Conservation (phyloP, 345 rosid species). For the Erodium maritimum region DNA sequence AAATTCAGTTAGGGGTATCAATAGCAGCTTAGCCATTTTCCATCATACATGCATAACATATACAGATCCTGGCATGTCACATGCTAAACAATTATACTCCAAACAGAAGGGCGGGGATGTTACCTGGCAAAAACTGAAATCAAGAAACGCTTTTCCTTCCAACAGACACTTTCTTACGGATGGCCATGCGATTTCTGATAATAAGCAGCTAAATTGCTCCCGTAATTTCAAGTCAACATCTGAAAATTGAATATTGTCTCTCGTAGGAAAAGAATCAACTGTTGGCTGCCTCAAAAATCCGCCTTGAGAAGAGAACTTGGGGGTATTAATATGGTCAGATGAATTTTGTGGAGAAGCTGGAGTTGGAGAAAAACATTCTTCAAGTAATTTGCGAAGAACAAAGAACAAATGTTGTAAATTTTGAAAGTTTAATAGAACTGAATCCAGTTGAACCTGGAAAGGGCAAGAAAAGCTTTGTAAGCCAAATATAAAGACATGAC, state of each 20-base stretch:
- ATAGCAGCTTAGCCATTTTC: too few species aligned
- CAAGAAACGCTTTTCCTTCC: constrained; percentile 69
- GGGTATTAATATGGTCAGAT: constrained; percentile 16
- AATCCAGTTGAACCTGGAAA: constrained; percentile 57
- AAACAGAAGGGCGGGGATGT: constrained; percentile 4
- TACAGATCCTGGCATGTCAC: neutral
- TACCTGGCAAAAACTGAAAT: constrained; percentile 81
- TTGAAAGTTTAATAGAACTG: constrained; percentile 54
- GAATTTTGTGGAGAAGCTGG: constrained; percentile 23
- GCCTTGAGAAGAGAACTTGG: constrained; percentile 53
- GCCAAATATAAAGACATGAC: neutral
- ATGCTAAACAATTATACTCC: neutral
- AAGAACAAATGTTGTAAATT: constrained; percentile 74
- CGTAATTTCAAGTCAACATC: constrained; percentile 24
- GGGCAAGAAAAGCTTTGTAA: constrained; percentile 10
- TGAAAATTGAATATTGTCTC: constrained; percentile 17
- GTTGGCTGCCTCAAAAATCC: constrained; percentile 70
- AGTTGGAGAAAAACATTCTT: constrained; percentile 39
- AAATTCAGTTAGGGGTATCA: neutral
- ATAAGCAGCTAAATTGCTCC: constrained; percentile 35
- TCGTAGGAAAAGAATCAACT: constrained; percentile 28
- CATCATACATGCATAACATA: neutral
- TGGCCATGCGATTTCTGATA: constrained; percentile 63
- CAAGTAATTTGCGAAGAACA: constrained; percentile 57
- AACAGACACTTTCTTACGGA: constrained; percentile 53